These are phyloP conservation scores for Gaertneriomyces semiglobifer DNA, from an alignment of 192 early-diverging fungal genomes.

Conservation along the genomic window DNA sequence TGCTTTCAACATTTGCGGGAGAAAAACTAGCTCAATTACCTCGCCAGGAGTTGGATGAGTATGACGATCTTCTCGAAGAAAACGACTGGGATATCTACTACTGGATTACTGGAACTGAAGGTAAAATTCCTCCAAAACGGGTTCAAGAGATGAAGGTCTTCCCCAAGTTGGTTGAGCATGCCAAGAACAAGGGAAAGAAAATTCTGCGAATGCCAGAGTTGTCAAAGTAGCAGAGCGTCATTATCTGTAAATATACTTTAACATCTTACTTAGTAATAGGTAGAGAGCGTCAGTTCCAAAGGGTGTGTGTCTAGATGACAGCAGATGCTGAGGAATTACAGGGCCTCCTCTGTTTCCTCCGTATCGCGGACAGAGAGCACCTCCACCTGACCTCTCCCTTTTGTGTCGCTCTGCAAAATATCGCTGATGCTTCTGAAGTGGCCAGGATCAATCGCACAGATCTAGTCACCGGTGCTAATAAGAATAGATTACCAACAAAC, in stretches of 20 bases:
- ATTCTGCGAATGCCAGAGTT: conserved; percentile 85
- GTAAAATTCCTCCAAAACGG: conserved; percentile 34
- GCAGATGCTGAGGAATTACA: background rate
- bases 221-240: conserved; percentile 4
- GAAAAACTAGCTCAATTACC: conserved; percentile 55
- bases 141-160: conserved; percentile 38
- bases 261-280: too few relatives aligned
- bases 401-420: conserved; percentile 76
- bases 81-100: conserved; percentile 99
- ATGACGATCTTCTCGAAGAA: conserved; percentile 74
- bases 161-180: conserved; percentile 62
- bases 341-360: conserved; percentile 39
- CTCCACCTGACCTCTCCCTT: conserved; percentile 85
- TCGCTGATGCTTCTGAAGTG: conserved; percentile 83
- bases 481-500: too few relatives aligned
- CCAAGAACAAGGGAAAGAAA: conserved; percentile 68
- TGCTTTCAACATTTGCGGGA: conserved; percentile 83
- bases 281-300: too few relatives aligned
- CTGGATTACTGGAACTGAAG: conserved; percentile 63
- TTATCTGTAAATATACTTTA: too few relatives aligned
- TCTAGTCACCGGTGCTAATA: conserved; percentile 37
- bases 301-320: too few relatives aligned
- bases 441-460: conserved; percentile 87
- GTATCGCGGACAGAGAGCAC: conserved; percentile 59
- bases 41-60: conserved; percentile 62